These are phyloP conservation scores for Moricandia moricandioides DNA, from an alignment of 345 rosid species.

Conservation along the genomic window DNA sequence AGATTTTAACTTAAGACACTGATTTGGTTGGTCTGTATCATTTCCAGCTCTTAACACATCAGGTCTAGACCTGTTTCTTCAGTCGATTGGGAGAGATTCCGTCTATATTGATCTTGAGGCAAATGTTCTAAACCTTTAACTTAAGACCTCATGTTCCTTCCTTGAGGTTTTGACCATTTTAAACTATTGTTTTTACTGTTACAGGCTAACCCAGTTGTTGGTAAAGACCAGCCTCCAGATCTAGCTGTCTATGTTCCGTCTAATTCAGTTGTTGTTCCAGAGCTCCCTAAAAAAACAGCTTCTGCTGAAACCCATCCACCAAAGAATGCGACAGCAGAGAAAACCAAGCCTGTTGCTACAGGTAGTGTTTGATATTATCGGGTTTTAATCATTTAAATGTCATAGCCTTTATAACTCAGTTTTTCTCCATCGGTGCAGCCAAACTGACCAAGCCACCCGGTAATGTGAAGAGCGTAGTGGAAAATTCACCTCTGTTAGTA, in stretches of 20 bases:
- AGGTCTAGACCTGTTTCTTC: conserved; percentile 74
- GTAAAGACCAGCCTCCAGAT: conserved; percentile 96
- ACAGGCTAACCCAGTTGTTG: conserved; percentile 75
- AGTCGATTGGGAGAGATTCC: conserved; percentile 65
- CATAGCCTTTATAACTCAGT: not conserved
- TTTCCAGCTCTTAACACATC: conserved; percentile 56
- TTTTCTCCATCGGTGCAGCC: conserved; percentile 40
- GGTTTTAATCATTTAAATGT: not conserved
- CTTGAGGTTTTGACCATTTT: not conserved
- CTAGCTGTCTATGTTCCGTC: conserved; percentile 76
- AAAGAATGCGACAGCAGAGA: conserved; percentile 35
- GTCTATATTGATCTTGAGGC: conserved; percentile 79
- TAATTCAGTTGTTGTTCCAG: conserved; percentile 50
- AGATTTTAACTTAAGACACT: not conserved
- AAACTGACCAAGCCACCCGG: conserved; percentile 48
- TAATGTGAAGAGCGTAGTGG: conserved; percentile 41
- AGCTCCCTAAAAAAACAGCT: conserved; percentile 41
- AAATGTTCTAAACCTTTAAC: conserved; percentile 19
- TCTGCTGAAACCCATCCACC: conserved; percentile 35
- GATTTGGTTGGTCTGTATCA: not conserved
- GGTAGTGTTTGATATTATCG: conserved; percentile 39
- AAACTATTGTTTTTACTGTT: conserved; percentile 14
- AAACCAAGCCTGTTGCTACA: conserved; percentile 43
- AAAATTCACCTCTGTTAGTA: conserved; percentile 30
- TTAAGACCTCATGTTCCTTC: conserved; percentile 7